Conservation (phyloP, 73 alveolate genomes). For the Tetrahymena elliotti region DNA sequence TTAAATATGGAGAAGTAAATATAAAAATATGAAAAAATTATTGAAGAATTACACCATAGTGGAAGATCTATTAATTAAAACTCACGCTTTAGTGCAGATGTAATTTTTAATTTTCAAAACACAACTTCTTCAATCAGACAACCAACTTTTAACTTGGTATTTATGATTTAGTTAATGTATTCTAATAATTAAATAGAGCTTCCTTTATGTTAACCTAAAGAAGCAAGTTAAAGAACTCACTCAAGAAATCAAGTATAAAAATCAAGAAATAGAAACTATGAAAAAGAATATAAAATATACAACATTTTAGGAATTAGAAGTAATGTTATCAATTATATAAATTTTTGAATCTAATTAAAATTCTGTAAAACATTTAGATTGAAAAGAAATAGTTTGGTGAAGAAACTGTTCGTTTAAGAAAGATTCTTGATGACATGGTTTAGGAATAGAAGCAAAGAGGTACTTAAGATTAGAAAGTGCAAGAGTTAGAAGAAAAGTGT, state of each 20-base stretch:
- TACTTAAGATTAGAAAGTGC: background rate
- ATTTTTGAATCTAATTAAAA: no score
- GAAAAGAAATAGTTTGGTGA: background rate
- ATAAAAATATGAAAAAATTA: background rate
- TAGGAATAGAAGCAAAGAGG: background rate
- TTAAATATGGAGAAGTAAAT: background rate
- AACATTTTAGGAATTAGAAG: background rate
- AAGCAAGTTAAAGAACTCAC: background rate
- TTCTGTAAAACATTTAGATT: background rate
- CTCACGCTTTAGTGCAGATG: background rate
- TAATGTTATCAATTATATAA: background rate
- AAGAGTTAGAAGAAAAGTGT: background rate
- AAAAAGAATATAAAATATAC: background rate
- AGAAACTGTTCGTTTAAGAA: background rate
- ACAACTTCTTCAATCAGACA: no score
- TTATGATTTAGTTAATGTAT: background rate
- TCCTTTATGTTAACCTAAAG: background rate
- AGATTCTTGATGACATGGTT: background rate
- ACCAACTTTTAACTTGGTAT: background rate
- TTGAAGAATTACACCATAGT: background rate
- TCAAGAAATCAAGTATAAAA: background rate
- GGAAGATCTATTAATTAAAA: background rate
- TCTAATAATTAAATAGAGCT: background rate
- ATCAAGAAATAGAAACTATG: background rate
- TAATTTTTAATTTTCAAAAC: background rate